Evolutionary conservation across 1,139 yeast genomes (phyloP).

Genomic region (Pichia sp.): DNA sequence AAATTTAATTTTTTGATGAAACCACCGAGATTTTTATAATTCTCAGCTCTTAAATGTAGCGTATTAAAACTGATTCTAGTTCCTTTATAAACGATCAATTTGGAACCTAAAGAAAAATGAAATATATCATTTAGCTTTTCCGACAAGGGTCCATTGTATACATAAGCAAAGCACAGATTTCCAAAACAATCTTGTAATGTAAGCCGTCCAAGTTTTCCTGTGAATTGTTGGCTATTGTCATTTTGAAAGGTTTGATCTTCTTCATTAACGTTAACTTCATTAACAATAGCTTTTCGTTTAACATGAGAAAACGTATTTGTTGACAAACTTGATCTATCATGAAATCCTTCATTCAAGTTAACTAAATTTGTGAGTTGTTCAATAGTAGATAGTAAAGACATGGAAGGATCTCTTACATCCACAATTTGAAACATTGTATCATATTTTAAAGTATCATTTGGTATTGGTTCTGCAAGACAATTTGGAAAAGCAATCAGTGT

Average conservation of each 20-base stretch:
- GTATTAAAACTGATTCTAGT: conserved; percentile 22
- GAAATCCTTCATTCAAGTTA: conserved; percentile 24
- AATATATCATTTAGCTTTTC: conserved; percentile 17
- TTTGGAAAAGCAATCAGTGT: conserved; percentile 5
- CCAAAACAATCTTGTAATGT: conserved; percentile 35
- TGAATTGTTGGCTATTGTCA: neutral
- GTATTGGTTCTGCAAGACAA: conserved; percentile 11
- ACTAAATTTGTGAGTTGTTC: conserved; percentile 29
- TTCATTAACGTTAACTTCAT: conserved; percentile 15
- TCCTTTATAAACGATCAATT: conserved; percentile 28
- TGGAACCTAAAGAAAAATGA: conserved; percentile 33
- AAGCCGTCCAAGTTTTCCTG: conserved; percentile 26
- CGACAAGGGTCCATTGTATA: neutral
- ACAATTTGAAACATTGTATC: conserved; percentile 34
- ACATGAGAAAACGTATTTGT: neutral
- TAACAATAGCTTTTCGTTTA: conserved; percentile 19
- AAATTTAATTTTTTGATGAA: conserved; percentile 30
- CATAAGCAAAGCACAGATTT: conserved; percentile 33
- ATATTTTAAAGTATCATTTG: conserved; percentile 4
- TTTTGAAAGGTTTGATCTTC: conserved; percentile 19
- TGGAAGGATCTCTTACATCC: conserved; percentile 32
- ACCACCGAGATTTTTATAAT: conserved; percentile 32
- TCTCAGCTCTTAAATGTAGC: conserved; percentile 18
- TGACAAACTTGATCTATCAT: conserved; percentile 19
- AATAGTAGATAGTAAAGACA: conserved; percentile 31